Base-by-base conservation (phyloP, 768 basidiomycete species). In the Lentinula lateritia region DNA sequence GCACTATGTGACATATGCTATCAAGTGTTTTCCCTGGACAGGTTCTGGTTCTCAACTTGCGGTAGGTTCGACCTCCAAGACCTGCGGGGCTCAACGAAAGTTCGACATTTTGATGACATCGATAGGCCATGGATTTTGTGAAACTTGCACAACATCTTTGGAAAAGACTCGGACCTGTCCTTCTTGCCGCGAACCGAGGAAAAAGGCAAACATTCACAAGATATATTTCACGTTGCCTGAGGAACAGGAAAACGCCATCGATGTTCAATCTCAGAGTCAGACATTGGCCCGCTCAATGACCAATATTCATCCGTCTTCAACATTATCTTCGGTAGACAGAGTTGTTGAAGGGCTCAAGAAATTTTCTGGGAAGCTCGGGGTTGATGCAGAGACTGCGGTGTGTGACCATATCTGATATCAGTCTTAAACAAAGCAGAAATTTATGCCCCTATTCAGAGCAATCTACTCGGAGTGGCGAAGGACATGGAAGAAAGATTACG, bases 71-170 rank as follows among this genome's bases (percentile, higher is more conserved):
- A 28, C 2, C 28, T 28, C 28, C 28, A 28, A 28, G 28, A 3
- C 28, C 28, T 28, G 28, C 23, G 1, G 23, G 23, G 23, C 15
- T 12, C 45, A 18, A 1, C 10, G 15, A 23, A 23, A 20, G n/a
- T 50, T 23, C 32, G 32, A 50, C 35, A 6, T 38, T 34, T 13
- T 15, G 43, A 28, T 45, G 7, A n/a, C 28, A 34, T 34, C 28
- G 13, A 18, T 18, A 60, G 59, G 59, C 8, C 59, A 60, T 42
- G 50, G 59, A 39, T 60, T 23, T 20, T 60, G 59, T 42, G 50
- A n/a, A 20, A 28, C 36, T 10, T 60, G 50, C n/a, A 60, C 59
- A 0, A 18, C 35, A n/a, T 35, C 48, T 18, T 23, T 60, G 41
- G 28, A 34, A 1, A 50, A 52, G 41, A 42, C 1, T 20, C 46